Evolutionary conservation across 2,329 filamentous ascomycete species (phyloP), one percentile per base, ranked within the genome.

Genomic region (Shiraia bambusicola): DNA sequence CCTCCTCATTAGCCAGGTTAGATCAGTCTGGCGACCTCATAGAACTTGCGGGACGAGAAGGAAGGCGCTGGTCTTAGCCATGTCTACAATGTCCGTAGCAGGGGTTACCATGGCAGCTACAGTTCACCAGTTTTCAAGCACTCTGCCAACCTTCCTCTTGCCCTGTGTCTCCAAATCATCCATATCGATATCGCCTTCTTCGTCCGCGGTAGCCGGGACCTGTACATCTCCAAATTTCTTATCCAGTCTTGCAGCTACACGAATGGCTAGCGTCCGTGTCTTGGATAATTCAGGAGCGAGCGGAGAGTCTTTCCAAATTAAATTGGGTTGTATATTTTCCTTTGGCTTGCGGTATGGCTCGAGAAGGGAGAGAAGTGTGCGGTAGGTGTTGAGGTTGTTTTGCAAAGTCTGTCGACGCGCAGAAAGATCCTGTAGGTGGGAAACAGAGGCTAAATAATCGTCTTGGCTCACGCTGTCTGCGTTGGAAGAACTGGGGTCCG

Each of bases 271-370:
- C 50, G 83, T 72, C 25, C 82, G 77, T 77, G 84, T 87, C 48
- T 76, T 78, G 62, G 83, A 79, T 40, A 89, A 69, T 66, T 88
- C 85, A 38, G 71, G 72, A 59, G 84, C 84, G 8, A 89, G 65
- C 34, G 82, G 77, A 1, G 83, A 81, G 58, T 84, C 79, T 24
- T 79, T 77, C 36, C 81, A 83, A 1, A 86, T 75, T 3, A 89
- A 65, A 59, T 87, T 88, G 43, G 80, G 77, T 62, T 89, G 86
- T 28, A 81, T 67, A 54, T 50, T 66, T 49, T 52, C 68, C 52
- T 57, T 66, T 25, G 78, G 74, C 17, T 75, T 63, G 22, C 70
- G 59, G 39, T 84, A 76, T 1, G 80, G 80, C 25, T 71, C 70
- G 2, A 87, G 63, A 3, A 80, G 58, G 9, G 63, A 63, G 19